phyloP scores from a whole-genome alignment of 257 asterid genomes.

The Jacaranda mimosifolia region DNA sequence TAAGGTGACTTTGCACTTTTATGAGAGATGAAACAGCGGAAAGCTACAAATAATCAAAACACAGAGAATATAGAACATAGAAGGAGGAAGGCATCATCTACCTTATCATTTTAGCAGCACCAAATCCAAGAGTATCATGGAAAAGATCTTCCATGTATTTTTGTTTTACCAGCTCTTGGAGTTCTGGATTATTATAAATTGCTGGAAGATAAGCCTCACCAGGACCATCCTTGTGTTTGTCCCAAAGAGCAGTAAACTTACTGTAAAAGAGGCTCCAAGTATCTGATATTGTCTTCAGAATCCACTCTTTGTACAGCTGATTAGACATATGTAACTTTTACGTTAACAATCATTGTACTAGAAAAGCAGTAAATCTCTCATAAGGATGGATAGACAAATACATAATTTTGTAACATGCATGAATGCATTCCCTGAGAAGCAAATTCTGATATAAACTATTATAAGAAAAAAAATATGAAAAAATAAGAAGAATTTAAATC shows the following conservation, averaged over 20 bases:
- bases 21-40: not conserved
- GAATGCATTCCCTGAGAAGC: not conserved
- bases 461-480: too few species aligned
- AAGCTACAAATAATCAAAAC: constrained; percentile 7
- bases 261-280: constrained; percentile 87
- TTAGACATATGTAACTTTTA: not conserved
- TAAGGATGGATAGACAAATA: not conserved
- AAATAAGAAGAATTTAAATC: too few species aligned
- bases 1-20: not conserved
- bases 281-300: constrained; percentile 77
- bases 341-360: not conserved
- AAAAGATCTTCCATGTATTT: constrained; percentile 83
- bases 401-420: constrained; percentile 12
- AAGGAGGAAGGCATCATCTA: constrained; percentile 31
- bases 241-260: constrained; percentile 91
- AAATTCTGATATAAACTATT: too few species aligned
- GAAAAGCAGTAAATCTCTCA: not conserved
- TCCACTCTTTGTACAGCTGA: constrained; percentile 86
- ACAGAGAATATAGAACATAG: constrained; percentile 6
- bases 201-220: constrained; percentile 97
- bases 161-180: constrained; percentile 61
- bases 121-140: constrained; percentile 91
- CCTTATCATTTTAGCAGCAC: constrained; percentile 99
- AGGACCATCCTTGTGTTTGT: constrained; percentile 83
- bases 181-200: constrained; percentile 73